Percentiles rank a stretch among this genome's conserved stretches.
phyloP scores from a whole-genome alignment of 2,329 filamentous ascomycete genomes.

The Colletotrichum agaves region DNA sequence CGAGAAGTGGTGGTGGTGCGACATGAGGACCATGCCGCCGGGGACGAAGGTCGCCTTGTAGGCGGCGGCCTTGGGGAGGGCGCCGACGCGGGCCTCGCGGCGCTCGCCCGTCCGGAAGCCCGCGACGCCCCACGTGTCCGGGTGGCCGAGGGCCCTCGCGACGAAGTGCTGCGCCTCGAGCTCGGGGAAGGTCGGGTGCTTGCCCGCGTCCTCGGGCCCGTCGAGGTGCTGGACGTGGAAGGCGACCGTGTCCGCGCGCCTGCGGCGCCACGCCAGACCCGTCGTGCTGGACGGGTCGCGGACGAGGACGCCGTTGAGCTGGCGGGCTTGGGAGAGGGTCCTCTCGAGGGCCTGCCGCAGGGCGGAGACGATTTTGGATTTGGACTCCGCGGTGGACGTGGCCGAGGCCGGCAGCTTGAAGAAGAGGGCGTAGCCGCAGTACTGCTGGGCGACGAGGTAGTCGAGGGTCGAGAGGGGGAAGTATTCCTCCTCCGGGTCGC shows the following conservation, averaged over 20 bases:
- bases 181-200: constrained; percentile 47
- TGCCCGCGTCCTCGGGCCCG: background rate
- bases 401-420: constrained; percentile 48
- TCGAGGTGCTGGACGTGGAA: constrained; percentile 52
- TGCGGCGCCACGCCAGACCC: constrained; percentile 50
- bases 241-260: constrained; percentile 45
- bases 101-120: constrained; percentile 53
- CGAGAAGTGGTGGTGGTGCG: constrained; percentile 55
- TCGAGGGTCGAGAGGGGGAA: constrained; percentile 51
- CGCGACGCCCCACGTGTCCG: constrained; percentile 47
- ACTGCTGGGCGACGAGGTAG: constrained; percentile 46
- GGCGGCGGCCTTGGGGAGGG: constrained; percentile 47
- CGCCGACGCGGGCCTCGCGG: constrained; percentile 49
- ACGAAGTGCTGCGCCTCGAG: constrained; percentile 50
- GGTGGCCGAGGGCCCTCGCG: constrained; percentile 46
- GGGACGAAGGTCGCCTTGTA: constrained; percentile 55
- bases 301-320: constrained; percentile 53
- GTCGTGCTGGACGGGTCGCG: constrained; percentile 48
- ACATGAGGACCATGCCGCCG: constrained; percentile 53
- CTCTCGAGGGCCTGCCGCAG: constrained; percentile 49
- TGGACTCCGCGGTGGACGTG: background rate
- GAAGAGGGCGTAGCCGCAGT: constrained; percentile 53
- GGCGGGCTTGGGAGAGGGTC: constrained; percentile 50
- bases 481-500: constrained; percentile 48
- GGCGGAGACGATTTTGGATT: constrained; percentile 36